A percentile compares a stretch with the other conserved stretches of the same genome.
phyloP scores from a whole-genome alignment of 106 monocot species.

The Alisma plantagoaquatica region DNA sequence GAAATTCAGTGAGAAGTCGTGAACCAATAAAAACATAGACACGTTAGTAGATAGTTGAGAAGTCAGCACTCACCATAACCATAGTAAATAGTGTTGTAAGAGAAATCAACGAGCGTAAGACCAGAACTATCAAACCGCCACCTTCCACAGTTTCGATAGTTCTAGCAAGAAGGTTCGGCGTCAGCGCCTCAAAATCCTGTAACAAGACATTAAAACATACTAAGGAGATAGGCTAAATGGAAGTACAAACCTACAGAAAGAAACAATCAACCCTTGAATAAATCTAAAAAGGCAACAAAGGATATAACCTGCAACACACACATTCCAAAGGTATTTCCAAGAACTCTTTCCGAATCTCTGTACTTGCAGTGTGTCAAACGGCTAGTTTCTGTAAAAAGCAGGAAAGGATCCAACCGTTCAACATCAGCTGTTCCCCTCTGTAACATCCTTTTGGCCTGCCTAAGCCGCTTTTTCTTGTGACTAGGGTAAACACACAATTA shows the following conservation, averaged over 20 bases:
- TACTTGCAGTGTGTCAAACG: slow-evolving; percentile 85
- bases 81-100: slow-evolving; percentile 89
- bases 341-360: slow-evolving; percentile 83
- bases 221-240: not conserved
- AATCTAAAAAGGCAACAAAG: not conserved
- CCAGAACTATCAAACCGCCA: slow-evolving; percentile 82
- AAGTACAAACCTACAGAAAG: not conserved
- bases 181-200: slow-evolving; percentile 97
- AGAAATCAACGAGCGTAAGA: slow-evolving; percentile 78
- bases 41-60: no score
- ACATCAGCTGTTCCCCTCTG: slow-evolving; percentile 62
- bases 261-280: not conserved
- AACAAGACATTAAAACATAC: not conserved
- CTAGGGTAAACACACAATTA: slow-evolving; percentile 17
- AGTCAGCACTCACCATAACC: slow-evolving; percentile 65
- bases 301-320: slow-evolving; percentile 82
- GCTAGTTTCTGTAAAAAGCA: slow-evolving; percentile 75
- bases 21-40: no score
- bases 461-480: slow-evolving; percentile 84
- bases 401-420: slow-evolving; percentile 74
- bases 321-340: slow-evolving; percentile 98
- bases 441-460: slow-evolving; percentile 74
- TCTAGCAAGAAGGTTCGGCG: slow-evolving; percentile 93
- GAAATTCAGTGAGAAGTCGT: no score
- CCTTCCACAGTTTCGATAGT: slow-evolving; percentile 99